Base-by-base conservation (phyloP, 345 rosid genomes). In the Ceriops decandra region DNA sequence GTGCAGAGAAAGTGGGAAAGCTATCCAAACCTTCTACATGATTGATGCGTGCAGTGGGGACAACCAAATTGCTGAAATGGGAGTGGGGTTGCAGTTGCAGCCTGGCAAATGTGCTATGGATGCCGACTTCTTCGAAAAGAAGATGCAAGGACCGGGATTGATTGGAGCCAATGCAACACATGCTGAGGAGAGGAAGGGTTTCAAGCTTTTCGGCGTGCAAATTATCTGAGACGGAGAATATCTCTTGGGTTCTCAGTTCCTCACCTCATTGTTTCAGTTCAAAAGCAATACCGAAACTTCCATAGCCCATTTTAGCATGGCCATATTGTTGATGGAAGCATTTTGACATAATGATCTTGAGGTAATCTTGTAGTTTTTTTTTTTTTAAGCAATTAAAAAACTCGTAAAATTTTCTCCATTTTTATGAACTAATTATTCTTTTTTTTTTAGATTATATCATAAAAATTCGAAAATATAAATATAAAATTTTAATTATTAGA, bases 131-230 rank as follows among this genome's bases (percentile, higher is more conserved):
- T 53, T 51, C 5, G 27, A 22, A 20, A 62, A 60, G 7, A 60
- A 62, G 0, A 58, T 6, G n/a, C 68, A 53, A 8, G 76, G 26
- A 31, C 58, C 52, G 54, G 71, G 36, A 31, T 7, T n/a, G 57
- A 20, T 52, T 71, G 57, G 20, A 27, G 54, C 17, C 15, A 36
- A 46, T 17, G 33, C 32, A n/a, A 7, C 15, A 7, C 26, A 3
- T 1, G 62, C 32, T 19, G 51, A 17, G 10, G 11, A 64, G 22
- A 30, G 16, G 26, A 67, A 63, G 60, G 71, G 77, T 17, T 79
- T 86, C 52, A 87, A 67, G 61, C 82, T 87, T 49, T 83, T 83
- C 66, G 89, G 91, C 26, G 72, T 77, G 10, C 75, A 68, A 22
- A 83, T 87, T 17, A 16, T 56, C 64, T 66, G 26, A 42, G 20